Base-by-base conservation (phyloP, 78 protist species). In the Polysphondylium violaceum region DNA sequence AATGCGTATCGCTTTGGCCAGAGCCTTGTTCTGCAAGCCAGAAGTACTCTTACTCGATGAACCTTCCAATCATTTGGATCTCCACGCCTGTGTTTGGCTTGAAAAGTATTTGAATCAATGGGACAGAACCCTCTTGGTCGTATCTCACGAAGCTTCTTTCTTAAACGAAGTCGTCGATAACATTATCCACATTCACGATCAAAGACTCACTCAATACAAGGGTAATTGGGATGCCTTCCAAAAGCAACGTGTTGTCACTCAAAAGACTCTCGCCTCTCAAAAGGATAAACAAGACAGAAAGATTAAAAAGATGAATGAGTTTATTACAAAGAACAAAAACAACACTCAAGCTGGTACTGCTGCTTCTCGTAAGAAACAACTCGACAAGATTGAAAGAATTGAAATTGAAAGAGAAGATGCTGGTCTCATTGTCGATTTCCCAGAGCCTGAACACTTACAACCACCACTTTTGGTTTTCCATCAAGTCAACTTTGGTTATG, bases 41-140 rank as follows among this genome's bases (percentile, higher is more conserved):
- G 97, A 87, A 4, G 87, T 98, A 21, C 78, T 98, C 38, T 55
- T 97, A 58, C 93, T 98, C 6, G 99, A 98, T 67, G 99, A 98
- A 92, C 99, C 99, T n/a, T 96, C 98, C 2, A 98, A 98, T 87
- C 97, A 96, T 55, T 74, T 97, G 36, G 99, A 96, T 67, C 58
- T 93, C 40, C 94, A 93, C 41, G 99, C 99, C 12, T 97, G 95
- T 43, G 90, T 93, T 29, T 97, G 99, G 99, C 92, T 97, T 6
- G 98, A 94, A 33, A 47, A 81, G 25, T 96, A 93, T 53, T 92
- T 98, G 53, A 31, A 12, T n/a, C 23, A n/a, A 43, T 78, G 92
- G 93, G 89, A 91, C 63, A 88, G 86, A 73, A 87, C 98, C 9
- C 50, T 97, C 19, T 72, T 98, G 16, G 81, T 98, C 17, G 99